Percentiles rank a stretch among this genome's conserved stretches.
phyloP scores from a whole-genome alignment of 2,329 filamentous ascomycete genomes.

The Zalaria obscura region DNA sequence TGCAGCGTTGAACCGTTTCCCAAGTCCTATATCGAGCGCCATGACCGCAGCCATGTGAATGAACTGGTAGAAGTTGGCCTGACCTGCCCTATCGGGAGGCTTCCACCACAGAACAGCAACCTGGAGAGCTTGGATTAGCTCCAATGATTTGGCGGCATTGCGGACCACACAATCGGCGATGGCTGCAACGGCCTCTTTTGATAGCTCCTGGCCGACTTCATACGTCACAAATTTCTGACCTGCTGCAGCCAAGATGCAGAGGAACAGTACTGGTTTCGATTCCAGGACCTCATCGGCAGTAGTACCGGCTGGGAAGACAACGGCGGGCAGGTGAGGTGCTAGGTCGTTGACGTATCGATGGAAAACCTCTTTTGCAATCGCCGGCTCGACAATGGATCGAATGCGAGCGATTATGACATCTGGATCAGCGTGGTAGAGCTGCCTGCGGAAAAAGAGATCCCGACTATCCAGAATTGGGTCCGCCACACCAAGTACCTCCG shows the following conservation, averaged over 20 bases:
- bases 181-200: constrained; percentile 55
- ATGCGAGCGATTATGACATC: constrained; percentile 19
- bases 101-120: constrained; percentile 73
- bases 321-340: constrained; percentile 40
- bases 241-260: constrained; percentile 41
- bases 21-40: constrained; percentile 71
- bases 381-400: constrained; percentile 34
- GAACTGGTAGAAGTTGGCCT: constrained; percentile 81
- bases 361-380: constrained; percentile 42
- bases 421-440: constrained; percentile 11
- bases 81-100: constrained; percentile 68
- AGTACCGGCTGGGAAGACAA: constrained; percentile 41
- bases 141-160: constrained; percentile 65
- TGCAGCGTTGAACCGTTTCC: constrained; percentile 34
- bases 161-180: constrained; percentile 64
- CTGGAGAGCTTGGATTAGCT: constrained; percentile 67
- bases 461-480: background rate
- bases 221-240: constrained; percentile 36
- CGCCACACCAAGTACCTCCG: background rate
- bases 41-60: constrained; percentile 70
- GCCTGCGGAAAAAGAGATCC: background rate
- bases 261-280: constrained; percentile 45
- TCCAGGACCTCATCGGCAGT: constrained; percentile 40
- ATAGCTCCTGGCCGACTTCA: constrained; percentile 46
- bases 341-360: constrained; percentile 40